These are phyloP conservation scores for Echinosophora koreensis DNA, from an alignment of 306 rosid species.

Conservation along the genomic window DNA sequence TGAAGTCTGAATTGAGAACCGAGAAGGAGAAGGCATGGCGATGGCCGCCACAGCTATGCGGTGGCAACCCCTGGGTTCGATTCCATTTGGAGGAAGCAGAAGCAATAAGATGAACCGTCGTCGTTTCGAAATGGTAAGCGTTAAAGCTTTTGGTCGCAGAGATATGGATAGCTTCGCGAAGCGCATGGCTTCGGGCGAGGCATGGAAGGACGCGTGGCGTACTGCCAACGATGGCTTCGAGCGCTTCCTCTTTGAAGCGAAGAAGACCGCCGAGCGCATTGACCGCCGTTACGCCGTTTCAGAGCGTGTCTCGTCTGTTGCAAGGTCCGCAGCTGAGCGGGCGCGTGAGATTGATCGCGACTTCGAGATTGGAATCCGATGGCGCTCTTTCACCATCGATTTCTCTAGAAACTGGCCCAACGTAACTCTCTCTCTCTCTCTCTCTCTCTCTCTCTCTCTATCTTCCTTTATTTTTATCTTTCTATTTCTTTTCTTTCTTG, in stretches of 20 bases:
- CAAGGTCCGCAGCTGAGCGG: slow-evolving; percentile 62
- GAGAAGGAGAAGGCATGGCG: neutral
- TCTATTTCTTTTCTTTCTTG: neutral
- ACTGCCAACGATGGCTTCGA: slow-evolving; percentile 88
- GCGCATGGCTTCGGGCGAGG: slow-evolving; percentile 67
- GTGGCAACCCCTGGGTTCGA: slow-evolving; percentile 53
- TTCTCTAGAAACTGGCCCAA: slow-evolving; percentile 79
- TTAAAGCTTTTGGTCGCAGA: slow-evolving; percentile 65
- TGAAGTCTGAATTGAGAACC: too few relatives aligned
- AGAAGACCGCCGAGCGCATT: slow-evolving; percentile 81
- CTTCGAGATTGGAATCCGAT: slow-evolving; percentile 74
- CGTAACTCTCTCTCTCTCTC: neutral
- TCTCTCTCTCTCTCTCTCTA: too few relatives aligned
- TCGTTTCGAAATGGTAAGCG: slow-evolving; percentile 25
- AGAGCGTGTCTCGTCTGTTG: slow-evolving; percentile 56
- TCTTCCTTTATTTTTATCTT: too few relatives aligned
- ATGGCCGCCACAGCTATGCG: slow-evolving; percentile 26
- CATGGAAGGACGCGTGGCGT: slow-evolving; percentile 83
- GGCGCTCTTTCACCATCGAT: slow-evolving; percentile 79
- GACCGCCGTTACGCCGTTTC: slow-evolving; percentile 80
- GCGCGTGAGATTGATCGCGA: slow-evolving; percentile 91
- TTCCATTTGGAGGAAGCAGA: too few relatives aligned
- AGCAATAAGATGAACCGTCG: neutral
- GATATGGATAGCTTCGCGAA: slow-evolving; percentile 65
- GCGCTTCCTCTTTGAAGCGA: slow-evolving; percentile 78